A percentile compares a stretch with the other conserved stretches of the same genome.
phyloP scores from a whole-genome alignment of 257 asterid genomes.

The Cruciata laevipes region DNA sequence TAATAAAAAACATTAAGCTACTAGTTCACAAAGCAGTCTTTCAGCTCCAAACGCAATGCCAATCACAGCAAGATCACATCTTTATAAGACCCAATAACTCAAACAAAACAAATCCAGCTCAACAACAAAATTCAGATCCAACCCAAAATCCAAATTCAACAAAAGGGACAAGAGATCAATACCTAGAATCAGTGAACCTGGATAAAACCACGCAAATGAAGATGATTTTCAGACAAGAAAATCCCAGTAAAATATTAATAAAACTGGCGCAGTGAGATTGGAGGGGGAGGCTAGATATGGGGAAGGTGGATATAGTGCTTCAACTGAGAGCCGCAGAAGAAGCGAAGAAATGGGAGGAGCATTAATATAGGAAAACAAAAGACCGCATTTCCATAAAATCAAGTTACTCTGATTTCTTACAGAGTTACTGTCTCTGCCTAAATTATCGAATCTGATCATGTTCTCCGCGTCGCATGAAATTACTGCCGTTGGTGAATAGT shows the following conservation, averaged over 20 bases:
- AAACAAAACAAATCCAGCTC: neutral
- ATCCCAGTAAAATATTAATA: neutral
- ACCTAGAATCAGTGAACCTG: neutral
- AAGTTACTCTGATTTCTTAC: neutral
- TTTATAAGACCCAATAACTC: neutral
- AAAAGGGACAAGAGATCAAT: neutral
- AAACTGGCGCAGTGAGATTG: neutral
- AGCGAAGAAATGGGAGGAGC: neutral
- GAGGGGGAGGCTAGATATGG: neutral
- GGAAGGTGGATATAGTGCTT: neutral
- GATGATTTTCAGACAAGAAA: neutral
- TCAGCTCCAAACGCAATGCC: neutral
- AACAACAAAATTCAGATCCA: neutral
- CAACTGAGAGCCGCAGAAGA: neutral
- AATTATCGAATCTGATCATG: neutral
- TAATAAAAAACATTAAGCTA: neutral
- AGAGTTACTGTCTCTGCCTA: slow-evolving; percentile 1
- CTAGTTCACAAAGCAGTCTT: neutral
- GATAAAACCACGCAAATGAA: neutral
- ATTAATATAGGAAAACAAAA: neutral
- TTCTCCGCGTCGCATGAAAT: neutral
- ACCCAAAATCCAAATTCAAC: neutral
- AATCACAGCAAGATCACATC: neutral
- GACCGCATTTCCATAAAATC: too few relatives aligned
- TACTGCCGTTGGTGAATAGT: neutral